A percentile compares a stretch with the other conserved stretches of the same genome.
phyloP scores from a whole-genome alignment of 805 yeast genomes.

The Metschnikowia lochheadii region DNA sequence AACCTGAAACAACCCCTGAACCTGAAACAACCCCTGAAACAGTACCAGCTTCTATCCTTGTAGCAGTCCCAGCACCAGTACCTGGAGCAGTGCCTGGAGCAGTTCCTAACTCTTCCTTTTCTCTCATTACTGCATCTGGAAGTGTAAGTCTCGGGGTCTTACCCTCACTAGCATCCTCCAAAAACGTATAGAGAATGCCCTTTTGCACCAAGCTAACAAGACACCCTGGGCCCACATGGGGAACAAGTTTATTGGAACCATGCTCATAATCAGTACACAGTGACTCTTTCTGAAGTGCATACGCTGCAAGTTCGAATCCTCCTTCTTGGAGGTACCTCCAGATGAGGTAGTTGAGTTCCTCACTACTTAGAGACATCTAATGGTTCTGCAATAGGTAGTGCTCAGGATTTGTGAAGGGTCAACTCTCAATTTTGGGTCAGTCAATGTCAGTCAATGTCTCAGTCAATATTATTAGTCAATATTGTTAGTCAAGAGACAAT shows the following conservation, averaged over 20 bases:
- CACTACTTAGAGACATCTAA: slow-evolving; percentile 76
- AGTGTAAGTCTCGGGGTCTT: slow-evolving; percentile 22
- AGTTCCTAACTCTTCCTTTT: slow-evolving; percentile 23
- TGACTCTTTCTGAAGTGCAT: slow-evolving; percentile 75
- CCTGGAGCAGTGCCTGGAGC: too few species aligned
- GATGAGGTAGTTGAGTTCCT: slow-evolving; percentile 81
- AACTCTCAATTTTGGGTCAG: too few species aligned
- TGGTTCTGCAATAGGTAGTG: neutral
- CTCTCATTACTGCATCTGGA: slow-evolving; percentile 51
- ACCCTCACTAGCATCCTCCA: slow-evolving; percentile 51
- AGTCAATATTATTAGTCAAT: too few species aligned
- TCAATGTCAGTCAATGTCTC: too few species aligned
- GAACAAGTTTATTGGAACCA: slow-evolving; percentile 36
- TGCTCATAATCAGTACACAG: slow-evolving; percentile 53
- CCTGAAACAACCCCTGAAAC: too few species aligned
- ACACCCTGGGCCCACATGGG: slow-evolving; percentile 68
- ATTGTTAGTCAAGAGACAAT: too few species aligned
- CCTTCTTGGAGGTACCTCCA: slow-evolving; percentile 92
- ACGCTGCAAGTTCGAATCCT: slow-evolving; percentile 72
- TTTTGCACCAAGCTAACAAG: slow-evolving; percentile 79
- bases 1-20: neutral
- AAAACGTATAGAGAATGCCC: slow-evolving; percentile 75
- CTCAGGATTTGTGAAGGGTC: too few species aligned
- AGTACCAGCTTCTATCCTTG: too few species aligned
- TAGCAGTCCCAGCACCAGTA: too few species aligned